A percentile compares a stretch with the other conserved stretches of the same genome.
Conservation (phyloP, 208 protist species). For the Trypanosoma platydactyli region DNA sequence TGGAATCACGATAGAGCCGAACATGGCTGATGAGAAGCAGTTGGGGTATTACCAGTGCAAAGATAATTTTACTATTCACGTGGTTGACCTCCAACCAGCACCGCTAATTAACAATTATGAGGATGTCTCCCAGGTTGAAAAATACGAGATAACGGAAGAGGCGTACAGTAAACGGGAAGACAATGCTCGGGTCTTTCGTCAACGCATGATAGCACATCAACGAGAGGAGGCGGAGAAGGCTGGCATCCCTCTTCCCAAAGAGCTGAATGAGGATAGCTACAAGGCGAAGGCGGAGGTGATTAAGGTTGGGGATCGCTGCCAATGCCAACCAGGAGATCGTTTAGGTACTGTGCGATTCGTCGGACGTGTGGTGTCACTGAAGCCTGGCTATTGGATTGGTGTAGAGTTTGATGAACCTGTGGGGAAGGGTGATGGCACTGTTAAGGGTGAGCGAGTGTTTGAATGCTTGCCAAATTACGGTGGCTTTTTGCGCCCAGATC, state of each 20-base stretch:
- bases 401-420: constrained; percentile 95
- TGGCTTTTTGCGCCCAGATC: constrained; percentile 85
- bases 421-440: constrained; percentile 93
- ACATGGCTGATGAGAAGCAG: constrained; percentile 75
- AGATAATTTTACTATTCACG: constrained; percentile 85
- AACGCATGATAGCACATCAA: constrained; percentile 70
- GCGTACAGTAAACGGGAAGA: constrained; percentile 87
- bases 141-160: constrained; percentile 91
- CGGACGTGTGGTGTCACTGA: constrained; percentile 75
- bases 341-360: constrained; percentile 87
- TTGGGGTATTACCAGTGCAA: constrained; percentile 86
- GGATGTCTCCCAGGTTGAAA: constrained; percentile 89
- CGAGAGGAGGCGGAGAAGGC: constrained; percentile 64
- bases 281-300: constrained; percentile 72
- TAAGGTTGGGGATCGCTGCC: constrained; percentile 82
- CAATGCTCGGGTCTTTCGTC: constrained; percentile 79
- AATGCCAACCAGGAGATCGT: constrained; percentile 78
- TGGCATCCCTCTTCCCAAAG: constrained; percentile 42
- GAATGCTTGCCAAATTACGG: constrained; percentile 78
- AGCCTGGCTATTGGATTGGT: constrained; percentile 90
- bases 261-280: constrained; percentile 68
- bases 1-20: constrained; percentile 51
- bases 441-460: constrained; percentile 91
- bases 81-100: constrained; percentile 83
- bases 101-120: constrained; percentile 70